phyloP scores from a whole-genome alignment of 768 basidiomycete species.

The Hysterangium stoloniferum region DNA sequence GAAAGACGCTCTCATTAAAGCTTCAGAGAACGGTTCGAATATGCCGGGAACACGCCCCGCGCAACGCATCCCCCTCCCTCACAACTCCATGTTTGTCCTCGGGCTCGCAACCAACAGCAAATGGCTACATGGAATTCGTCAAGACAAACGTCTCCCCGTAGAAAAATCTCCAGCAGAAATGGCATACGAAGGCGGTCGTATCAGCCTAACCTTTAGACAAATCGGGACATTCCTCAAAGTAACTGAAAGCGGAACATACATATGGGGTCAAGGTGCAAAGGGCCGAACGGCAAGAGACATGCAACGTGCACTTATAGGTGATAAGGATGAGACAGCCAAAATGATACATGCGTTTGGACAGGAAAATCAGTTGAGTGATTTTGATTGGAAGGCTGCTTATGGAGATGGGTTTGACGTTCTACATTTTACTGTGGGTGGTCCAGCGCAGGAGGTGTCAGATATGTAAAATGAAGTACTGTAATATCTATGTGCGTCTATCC shows the following conservation, averaged over 20 bases:
- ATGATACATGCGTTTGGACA: slow-evolving; percentile 61
- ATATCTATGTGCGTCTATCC: too few species aligned
- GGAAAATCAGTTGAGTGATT: slow-evolving; percentile 63
- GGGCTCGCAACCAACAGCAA: slow-evolving; percentile 63
- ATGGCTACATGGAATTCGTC: slow-evolving; percentile 73
- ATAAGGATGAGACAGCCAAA: slow-evolving; percentile 33
- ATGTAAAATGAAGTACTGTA: too few species aligned
- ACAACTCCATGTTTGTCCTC: slow-evolving; percentile 80
- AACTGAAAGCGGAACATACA: slow-evolving; percentile 38
- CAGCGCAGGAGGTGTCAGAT: background rate
- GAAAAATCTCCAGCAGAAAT: slow-evolving; percentile 51
- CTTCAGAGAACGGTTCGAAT: background rate
- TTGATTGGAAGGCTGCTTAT: slow-evolving; percentile 62
- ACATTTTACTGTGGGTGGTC: slow-evolving; percentile 32
- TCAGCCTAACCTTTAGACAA: slow-evolving; percentile 72
- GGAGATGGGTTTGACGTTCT: slow-evolving; percentile 65
- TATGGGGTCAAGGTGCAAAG: slow-evolving; percentile 69
- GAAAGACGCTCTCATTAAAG: slow-evolving; percentile 31
- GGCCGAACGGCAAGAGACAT: slow-evolving; percentile 52
- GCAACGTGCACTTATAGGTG: slow-evolving; percentile 44
- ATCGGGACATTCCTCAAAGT: slow-evolving; percentile 63
- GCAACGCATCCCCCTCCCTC: slow-evolving; percentile 66
- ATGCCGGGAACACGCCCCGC: slow-evolving; percentile 17
- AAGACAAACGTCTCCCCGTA: slow-evolving; percentile 57
- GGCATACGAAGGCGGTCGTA: slow-evolving; percentile 51